These are phyloP conservation scores for Mycena floridula DNA, from an alignment of 768 basidiomycete genomes.

Conservation along the genomic window DNA sequence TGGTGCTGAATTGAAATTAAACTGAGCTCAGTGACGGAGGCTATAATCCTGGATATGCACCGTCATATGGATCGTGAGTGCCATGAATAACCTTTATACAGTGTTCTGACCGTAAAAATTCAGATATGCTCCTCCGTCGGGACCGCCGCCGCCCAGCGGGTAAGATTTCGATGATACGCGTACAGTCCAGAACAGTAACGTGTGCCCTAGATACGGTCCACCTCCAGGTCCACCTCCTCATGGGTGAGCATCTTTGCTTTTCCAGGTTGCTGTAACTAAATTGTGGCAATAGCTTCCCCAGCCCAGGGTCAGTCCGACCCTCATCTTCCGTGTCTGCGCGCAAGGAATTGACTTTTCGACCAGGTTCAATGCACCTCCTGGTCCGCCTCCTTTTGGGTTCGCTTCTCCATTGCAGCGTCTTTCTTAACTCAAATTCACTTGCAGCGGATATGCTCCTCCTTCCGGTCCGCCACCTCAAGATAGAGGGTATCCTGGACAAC, in stretches of 20 bases:
- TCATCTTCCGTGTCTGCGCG: no score
- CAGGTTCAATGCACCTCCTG: slow-evolving; percentile 9
- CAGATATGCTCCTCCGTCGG: slow-evolving; percentile 27
- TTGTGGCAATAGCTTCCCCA: no score
- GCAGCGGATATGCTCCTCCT: slow-evolving; percentile 16
- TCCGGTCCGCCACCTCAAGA: slow-evolving; percentile 23
- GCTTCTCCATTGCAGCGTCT: neutral
- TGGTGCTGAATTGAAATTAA: neutral
- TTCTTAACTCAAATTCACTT: slow-evolving; percentile 10
- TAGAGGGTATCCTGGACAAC: slow-evolving; percentile 35
- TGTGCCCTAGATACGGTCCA: slow-evolving; percentile 7
- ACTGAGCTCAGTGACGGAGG: slow-evolving; percentile 12
- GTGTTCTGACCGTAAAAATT: neutral
- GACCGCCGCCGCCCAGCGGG: slow-evolving; percentile 28
- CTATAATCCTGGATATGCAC: slow-evolving; percentile 37
- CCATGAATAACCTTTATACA: neutral
- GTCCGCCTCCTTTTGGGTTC: slow-evolving; percentile 19
- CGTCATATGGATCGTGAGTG: slow-evolving; percentile 22
- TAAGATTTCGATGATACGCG: neutral
- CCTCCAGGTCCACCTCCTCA: slow-evolving; percentile 13
- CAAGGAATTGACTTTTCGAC: no score
- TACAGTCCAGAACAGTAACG: neutral
- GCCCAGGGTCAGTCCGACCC: no score
- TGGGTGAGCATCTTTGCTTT: slow-evolving; percentile 9
- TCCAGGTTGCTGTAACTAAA: neutral